phyloP scores from a whole-genome alignment of 1,139 yeast genomes.

The Debaryomycetaceae sp. region DNA sequence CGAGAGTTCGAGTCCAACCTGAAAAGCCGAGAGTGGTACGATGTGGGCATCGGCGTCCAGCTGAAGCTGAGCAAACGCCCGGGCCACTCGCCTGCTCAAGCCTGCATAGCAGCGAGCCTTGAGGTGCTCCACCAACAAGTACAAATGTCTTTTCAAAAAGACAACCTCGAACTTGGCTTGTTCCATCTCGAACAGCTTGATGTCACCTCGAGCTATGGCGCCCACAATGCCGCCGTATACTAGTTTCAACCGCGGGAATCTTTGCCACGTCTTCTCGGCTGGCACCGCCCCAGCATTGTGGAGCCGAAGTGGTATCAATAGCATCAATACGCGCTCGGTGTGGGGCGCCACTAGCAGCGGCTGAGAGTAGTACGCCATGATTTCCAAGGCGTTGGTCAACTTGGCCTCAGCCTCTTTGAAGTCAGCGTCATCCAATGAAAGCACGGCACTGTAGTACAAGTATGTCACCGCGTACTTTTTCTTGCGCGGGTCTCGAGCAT shows the following conservation, averaged over 20 bases:
- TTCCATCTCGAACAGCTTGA: conserved; percentile 30
- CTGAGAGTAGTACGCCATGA: conserved; percentile 23
- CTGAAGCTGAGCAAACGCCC: conserved; percentile 17
- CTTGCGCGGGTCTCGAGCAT: conserved; percentile 40
- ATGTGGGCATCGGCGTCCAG: conserved; percentile 30
- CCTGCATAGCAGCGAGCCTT: conserved; percentile 49
- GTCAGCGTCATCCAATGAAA: conserved; percentile 60
- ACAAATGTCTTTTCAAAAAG: conserved; percentile 58
- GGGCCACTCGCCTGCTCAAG: conserved; percentile 47
- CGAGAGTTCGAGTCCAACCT: conserved; percentile 43
- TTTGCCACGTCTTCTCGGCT: conserved; percentile 31
- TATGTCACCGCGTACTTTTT: conserved; percentile 56
- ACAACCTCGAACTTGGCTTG: conserved; percentile 37
- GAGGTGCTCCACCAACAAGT: conserved; percentile 55
- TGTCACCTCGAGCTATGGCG: conserved; percentile 53
- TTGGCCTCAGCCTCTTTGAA: conserved; percentile 46
- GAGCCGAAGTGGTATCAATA: conserved; percentile 54
- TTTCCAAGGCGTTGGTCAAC: conserved; percentile 44
- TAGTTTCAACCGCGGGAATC: conserved; percentile 37
- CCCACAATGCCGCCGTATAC: conserved; percentile 49
- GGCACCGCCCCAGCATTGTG: conserved; percentile 43
- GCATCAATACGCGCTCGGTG: conserved; percentile 38
- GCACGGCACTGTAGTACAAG: conserved; percentile 61
- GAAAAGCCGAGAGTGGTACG: conserved; percentile 45
- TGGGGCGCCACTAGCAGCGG: conserved; percentile 21